Base-by-base conservation (phyloP, 108 stramenopile genomes). In the Schizochytrium sp. region DNA sequence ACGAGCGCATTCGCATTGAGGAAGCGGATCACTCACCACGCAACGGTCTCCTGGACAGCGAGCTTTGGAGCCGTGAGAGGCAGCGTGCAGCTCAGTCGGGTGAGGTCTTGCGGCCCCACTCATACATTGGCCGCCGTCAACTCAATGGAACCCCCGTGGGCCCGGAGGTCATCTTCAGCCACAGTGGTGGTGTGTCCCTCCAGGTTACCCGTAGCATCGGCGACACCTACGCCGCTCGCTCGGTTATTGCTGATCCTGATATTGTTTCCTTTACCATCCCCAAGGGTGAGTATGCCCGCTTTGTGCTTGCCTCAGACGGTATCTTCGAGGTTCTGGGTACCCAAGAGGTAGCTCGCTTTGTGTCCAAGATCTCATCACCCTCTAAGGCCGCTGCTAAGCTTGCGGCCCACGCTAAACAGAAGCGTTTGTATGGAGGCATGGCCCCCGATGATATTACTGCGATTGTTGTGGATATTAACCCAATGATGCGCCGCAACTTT, bases 361-460 rank as follows among this genome's bases (percentile, higher is more conserved):
- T 83, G n/a, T n/a, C 47, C 53, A 49, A 55, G 3, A 83, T 83
- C 28, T 17, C 45, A 5, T 55, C 47, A 47, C 76, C 76, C 15
- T 47, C 50, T 55, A 83, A 83, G 53, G 76, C 76, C 15, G 76
- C 76, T 5, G 50, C 47, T 10, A 83, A 83, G 53, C 76, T 83
- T 40, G 76, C 76, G 38, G 76, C 76, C 17, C 76, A 83, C 53
- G 76, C 53, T 53, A 83, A 83, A 53, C 76, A 83, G 76, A 83
- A 83, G 76, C 76, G 76, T 42, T 53, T 83, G 7, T 83, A 83
- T 55, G 76, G 76, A 17, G 76, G 76, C 47, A 83, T 83, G 76
- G 76, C 76, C 49, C 53, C 76, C 17, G 76, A 83, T 40, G 76
- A 83, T 42, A 83, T 83, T 28, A 83, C 76, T 53, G 53, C 53